phyloP scores from a whole-genome alignment of 345 rosid species.

The Aquilaria yunnanensis region DNA sequence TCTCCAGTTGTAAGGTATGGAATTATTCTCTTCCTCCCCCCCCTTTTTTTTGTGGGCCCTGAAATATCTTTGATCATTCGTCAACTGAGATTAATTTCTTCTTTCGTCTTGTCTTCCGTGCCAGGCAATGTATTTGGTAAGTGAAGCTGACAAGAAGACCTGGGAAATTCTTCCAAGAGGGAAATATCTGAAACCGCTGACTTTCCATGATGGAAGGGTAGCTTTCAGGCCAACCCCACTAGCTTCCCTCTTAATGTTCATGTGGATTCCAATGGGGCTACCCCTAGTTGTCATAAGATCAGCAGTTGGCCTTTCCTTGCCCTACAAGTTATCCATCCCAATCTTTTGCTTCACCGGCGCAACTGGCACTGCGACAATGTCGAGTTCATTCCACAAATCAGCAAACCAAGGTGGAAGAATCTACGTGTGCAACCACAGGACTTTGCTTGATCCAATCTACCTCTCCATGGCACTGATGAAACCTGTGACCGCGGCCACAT shows the following conservation, averaged over 20 bases:
- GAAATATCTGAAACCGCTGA: slow-evolving; percentile 29
- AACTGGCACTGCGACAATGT: slow-evolving; percentile 7
- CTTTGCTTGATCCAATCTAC: slow-evolving; percentile 47
- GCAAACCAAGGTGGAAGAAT: slow-evolving; percentile 9
- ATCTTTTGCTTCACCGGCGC: slow-evolving; percentile 17
- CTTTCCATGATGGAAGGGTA: slow-evolving; percentile 39
- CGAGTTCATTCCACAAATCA: not conserved
- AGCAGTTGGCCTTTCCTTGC: slow-evolving; percentile 13
- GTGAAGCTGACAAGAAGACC: slow-evolving; percentile 27
- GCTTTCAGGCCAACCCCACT: slow-evolving; percentile 32
- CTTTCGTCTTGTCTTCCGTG: too few species aligned
- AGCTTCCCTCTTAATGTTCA: slow-evolving; percentile 24
- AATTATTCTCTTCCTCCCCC: not conserved
- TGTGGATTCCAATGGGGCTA: slow-evolving; percentile 30
- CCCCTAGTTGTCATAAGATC: slow-evolving; percentile 21
- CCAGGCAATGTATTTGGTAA: slow-evolving; percentile 25
- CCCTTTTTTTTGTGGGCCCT: not conserved
- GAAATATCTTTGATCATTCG: too few species aligned
- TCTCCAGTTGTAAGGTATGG: slow-evolving; percentile 22
- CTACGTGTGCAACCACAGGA: slow-evolving; percentile 51
- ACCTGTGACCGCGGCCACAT: slow-evolving; percentile 41
- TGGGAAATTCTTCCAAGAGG: slow-evolving; percentile 29
- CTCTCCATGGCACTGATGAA: slow-evolving; percentile 23
- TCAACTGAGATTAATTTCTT: too few species aligned
- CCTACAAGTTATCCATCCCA: slow-evolving; percentile 13